Conservation (phyloP, 176 grass and related monocot genomes). For the Oryza glaberrima region DNA sequence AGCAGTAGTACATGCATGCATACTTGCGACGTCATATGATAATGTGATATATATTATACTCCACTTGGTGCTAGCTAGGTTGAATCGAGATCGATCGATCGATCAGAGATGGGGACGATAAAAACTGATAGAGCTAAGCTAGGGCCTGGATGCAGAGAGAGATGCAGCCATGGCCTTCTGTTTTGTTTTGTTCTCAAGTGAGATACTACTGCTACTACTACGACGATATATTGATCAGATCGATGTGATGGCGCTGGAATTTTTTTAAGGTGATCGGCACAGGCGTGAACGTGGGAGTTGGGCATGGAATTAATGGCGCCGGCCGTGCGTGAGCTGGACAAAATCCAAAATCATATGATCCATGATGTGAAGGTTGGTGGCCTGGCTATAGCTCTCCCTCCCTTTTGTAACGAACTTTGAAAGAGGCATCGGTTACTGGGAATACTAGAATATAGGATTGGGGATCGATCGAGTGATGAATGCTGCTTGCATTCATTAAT, state of each 20-base stretch:
- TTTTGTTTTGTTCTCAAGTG: conserved; percentile 30
- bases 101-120: neutral
- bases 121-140: neutral
- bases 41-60: neutral
- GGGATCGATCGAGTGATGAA: conserved; percentile 25
- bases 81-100: neutral
- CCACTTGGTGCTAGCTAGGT: neutral
- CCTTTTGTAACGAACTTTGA: conserved; percentile 39
- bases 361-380: conserved; percentile 29
- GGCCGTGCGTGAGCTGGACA: conserved; percentile 42
- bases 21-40: neutral
- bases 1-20: conserved; percentile 9
- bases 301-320: conserved; percentile 49
- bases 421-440: conserved; percentile 32
- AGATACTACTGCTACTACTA: neutral
- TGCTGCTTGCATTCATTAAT: conserved; percentile 17
- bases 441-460: conserved; percentile 48
- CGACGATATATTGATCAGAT: neutral
- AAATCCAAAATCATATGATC: conserved; percentile 49
- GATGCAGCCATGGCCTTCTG: neutral
- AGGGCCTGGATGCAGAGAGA: neutral
- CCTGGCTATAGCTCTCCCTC: neutral
- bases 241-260: conserved; percentile 47
- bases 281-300: conserved; percentile 52
- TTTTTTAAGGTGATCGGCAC: conserved; percentile 36